A percentile compares a stretch with the other conserved stretches of the same genome.
Evolutionary conservation across 1,139 yeast genomes (phyloP).

Genomic region (Chernovozyma aurita): DNA sequence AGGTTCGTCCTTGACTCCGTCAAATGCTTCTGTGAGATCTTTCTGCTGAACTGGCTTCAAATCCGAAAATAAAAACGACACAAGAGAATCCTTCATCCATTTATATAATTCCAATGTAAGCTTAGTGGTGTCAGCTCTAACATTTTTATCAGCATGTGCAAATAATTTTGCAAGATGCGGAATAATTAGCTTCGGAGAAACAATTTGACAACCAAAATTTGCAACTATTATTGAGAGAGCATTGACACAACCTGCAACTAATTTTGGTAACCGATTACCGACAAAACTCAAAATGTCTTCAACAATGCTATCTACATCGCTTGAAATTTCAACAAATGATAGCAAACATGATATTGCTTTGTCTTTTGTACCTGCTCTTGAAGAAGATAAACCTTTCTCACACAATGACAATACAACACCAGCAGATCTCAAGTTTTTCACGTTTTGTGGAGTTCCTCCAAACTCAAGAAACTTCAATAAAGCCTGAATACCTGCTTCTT

Average conservation of each 20-base stretch:
- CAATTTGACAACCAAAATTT: conserved; percentile 67
- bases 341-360: conserved; percentile 60
- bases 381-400: conserved; percentile 76
- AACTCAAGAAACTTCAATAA: conserved; percentile 53
- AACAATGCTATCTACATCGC: conserved; percentile 60
- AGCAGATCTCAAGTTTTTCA: conserved; percentile 31
- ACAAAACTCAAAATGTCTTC: conserved; percentile 65
- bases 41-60: conserved; percentile 91
- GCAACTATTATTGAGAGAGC: conserved; percentile 55
- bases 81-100: conserved; percentile 71
- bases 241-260: conserved; percentile 63
- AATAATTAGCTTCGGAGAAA: conserved; percentile 58
- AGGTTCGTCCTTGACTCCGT: conserved; percentile 36
- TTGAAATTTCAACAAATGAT: conserved; percentile 56
- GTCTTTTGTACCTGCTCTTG: conserved; percentile 71
- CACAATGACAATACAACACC: conserved; percentile 56
- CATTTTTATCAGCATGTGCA: conserved; percentile 83
- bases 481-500: conserved; percentile 70
- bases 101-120: conserved; percentile 68
- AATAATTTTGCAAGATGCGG: conserved; percentile 65
- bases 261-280: conserved; percentile 67
- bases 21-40: conserved; percentile 74
- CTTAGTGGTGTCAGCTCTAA: conserved; percentile 72
- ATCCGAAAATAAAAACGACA: conserved; percentile 57
- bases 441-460: conserved; percentile 45